Evolutionary conservation across 192 early-diverging fungal species (phyloP).

Genomic region (Rhizophagus sp.): DNA sequence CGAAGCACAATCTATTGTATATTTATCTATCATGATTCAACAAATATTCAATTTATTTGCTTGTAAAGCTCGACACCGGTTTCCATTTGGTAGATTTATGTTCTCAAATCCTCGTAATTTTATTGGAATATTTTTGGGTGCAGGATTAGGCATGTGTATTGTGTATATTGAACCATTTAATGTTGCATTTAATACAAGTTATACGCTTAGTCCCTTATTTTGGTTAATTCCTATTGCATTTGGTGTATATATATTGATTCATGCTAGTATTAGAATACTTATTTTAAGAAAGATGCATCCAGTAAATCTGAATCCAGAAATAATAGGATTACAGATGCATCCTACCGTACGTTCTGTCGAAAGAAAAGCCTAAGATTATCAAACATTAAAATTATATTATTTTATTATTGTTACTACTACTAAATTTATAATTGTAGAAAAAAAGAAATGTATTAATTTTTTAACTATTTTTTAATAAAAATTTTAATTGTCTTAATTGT

Average conservation of each 20-base stretch:
- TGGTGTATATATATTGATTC: conserved; percentile 76
- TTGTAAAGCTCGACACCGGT: conserved; percentile 75
- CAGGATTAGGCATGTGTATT: conserved; percentile 66
- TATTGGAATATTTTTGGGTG: conserved; percentile 68
- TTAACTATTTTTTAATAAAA: no score
- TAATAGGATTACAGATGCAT: conserved; percentile 71
- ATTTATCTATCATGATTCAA: conserved; percentile 78
- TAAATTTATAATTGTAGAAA: no score
- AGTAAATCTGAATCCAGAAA: conserved; percentile 68
- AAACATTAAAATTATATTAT: no score
- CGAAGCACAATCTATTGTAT: conserved; percentile 79
- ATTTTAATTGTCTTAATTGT: no score
- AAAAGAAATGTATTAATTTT: no score
- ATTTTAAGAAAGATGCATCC: conserved; percentile 66
- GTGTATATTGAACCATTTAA: conserved; percentile 86
- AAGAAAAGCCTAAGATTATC: conserved; percentile 7
- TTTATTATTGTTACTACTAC: no score
- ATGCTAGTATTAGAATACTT: conserved; percentile 67
- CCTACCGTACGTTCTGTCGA: conserved; percentile 38
- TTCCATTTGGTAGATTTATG: conserved; percentile 82
- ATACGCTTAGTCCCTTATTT: conserved; percentile 66
- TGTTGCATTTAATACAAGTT: conserved; percentile 72
- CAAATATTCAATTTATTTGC: conserved; percentile 97
- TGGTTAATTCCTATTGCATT: conserved; percentile 88
- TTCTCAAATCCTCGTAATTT: conserved; percentile 78